Conservation (phyloP, 139 green algal species). For the Closterium sp. region DNA sequence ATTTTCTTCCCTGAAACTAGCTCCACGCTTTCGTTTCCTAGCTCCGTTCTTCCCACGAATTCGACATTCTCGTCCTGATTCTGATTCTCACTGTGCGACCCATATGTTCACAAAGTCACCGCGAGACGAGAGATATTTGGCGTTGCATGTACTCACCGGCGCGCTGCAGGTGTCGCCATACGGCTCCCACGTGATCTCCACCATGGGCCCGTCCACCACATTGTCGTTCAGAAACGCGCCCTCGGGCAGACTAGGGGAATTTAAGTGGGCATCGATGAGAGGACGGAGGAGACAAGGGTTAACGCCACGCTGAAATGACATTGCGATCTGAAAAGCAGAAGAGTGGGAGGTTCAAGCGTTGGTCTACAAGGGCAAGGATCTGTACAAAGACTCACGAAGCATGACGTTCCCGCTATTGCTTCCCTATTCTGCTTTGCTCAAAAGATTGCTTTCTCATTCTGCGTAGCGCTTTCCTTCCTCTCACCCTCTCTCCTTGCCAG, state of each 20-base stretch:
- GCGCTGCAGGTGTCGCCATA: conserved; percentile 38
- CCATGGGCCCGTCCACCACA: conserved; percentile 28
- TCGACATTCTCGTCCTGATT: not conserved
- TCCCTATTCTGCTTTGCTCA: not conserved
- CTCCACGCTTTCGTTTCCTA: no score
- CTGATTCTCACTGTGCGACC: not conserved
- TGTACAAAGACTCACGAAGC: not conserved
- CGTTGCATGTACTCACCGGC: conserved; percentile 8
- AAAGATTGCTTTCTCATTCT: not conserved
- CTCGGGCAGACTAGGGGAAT: conserved; percentile 34
- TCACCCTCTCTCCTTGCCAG: conserved; percentile 47
- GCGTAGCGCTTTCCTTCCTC: not conserved
- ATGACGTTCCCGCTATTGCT: not conserved
- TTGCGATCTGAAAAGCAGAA: not conserved
- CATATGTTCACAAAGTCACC: not conserved
- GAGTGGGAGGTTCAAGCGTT: not conserved
- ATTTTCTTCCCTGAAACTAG: no score
- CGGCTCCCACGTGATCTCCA: conserved; percentile 49
- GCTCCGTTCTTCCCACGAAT: not conserved
- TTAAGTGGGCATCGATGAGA: not conserved
- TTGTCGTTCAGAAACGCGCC: conserved; percentile 48
- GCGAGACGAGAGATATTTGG: not conserved
- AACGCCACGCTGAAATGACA: not conserved
- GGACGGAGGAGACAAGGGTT: not conserved
- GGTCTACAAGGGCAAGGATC: not conserved